Base-by-base conservation (phyloP, 2,329 filamentous ascomycete genomes). In the Talaromyces atroroseus region DNA sequence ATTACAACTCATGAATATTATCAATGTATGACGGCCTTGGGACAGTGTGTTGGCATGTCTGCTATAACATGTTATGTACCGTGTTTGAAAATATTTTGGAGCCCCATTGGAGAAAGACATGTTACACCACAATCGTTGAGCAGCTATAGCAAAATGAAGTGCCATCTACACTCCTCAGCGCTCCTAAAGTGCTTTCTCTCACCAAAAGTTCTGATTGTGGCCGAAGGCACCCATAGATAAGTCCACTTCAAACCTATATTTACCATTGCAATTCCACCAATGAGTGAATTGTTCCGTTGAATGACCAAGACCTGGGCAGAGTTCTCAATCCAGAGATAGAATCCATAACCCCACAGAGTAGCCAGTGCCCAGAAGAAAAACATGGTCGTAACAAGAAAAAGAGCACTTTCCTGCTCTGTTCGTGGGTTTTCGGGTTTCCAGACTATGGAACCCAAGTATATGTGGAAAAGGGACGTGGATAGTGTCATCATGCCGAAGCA, bases 201-300 rank as follows among this genome's bases (percentile, higher is more conserved):
- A n/a, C n/a, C 34, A 40, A 18, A 40, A 18, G 10, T 18, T 11
- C 18, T 11, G 16, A 18, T 18, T 40, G 36, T 40, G 26, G 26
- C 26, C 26, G 26, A 29, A 29, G 26, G 8, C 26, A 29, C 8
- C 26, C 26, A 34, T 34, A 34, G 12, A 40, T 8, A 40, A 5
- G 14, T 23, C 20, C 49, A 56, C 1, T 24, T 14, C 20, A 56
- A 16, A 4, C 24, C 26, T 16, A 44, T 16, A 10, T 50, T 51
- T 20, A 36, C 47, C 3, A 26, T 38, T 4, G 14, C 29, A 14
- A 56, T 20, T 5, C 53, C 47, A 10, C 53, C 48, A 21, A 51
- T 34, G 4, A 56, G 16, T 24, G 53, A 50, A 5, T 50, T 50
- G 53, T 50, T 49, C n/a, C 47, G 38, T 16, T 21, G 14, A 45